A percentile compares a stretch with the other conserved stretches of the same genome.
Conservation (phyloP, 1,139 yeast species). For the Debaryomyces singareniensis region DNA sequence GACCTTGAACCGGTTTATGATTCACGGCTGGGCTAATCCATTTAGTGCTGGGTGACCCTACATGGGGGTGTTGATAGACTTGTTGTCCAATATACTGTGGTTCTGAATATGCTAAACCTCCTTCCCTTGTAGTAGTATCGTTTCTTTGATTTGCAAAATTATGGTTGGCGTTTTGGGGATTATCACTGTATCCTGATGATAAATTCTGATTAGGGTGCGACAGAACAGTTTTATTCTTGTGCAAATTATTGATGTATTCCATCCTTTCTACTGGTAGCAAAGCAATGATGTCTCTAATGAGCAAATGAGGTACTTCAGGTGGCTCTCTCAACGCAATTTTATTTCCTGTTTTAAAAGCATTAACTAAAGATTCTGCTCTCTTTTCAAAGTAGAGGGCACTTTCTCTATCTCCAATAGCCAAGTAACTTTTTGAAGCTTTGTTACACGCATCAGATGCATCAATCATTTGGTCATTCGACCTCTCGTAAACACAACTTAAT, state of each 20-base stretch:
- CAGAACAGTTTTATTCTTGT: too few relatives aligned
- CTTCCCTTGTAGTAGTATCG: too few relatives aligned
- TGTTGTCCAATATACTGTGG: not conserved
- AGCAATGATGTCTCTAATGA: conserved; percentile 44
- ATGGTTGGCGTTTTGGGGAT: too few relatives aligned
- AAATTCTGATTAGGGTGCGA: too few relatives aligned
- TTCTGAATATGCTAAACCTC: not conserved
- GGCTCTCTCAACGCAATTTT: conserved; percentile 41
- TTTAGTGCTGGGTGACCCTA: not conserved
- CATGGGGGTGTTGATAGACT: not conserved
- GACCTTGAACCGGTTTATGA: too few relatives aligned
- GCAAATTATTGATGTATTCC: conserved; percentile 26
- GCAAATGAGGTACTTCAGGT: conserved; percentile 42
- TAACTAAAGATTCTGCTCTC: conserved; percentile 33
- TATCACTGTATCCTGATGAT: too few relatives aligned
- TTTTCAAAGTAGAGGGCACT: conserved; percentile 36
- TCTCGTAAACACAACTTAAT: conserved; percentile 54
- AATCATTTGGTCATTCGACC: conserved; percentile 52
- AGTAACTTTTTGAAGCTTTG: conserved; percentile 46
- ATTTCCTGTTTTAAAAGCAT: conserved; percentile 38
- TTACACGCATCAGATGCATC: conserved; percentile 58
- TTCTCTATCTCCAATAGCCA: conserved; percentile 40
- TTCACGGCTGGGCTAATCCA: too few relatives aligned
- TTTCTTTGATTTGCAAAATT: too few relatives aligned
- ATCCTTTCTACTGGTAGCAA: conserved; percentile 37